Conservation (phyloP, 2,329 filamentous ascomycete genomes). For the Neurospora sp. region DNA sequence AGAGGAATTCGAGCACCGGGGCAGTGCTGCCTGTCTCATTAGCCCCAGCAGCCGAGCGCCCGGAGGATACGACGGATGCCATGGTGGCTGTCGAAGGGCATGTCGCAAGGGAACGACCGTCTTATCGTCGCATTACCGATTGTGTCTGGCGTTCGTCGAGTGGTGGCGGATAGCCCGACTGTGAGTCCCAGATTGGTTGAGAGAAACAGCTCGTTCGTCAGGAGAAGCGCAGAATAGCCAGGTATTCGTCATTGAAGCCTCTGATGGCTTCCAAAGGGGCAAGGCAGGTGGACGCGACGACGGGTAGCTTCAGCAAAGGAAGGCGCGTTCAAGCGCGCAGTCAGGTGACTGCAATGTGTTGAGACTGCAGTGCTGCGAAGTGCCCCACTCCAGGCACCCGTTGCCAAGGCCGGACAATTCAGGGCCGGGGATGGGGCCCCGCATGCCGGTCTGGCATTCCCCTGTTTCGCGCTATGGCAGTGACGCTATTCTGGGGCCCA, state of each 20-base stretch:
- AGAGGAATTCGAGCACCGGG: constrained; percentile 69
- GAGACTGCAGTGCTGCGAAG: not conserved
- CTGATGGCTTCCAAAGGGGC: not conserved
- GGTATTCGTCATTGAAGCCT: not conserved
- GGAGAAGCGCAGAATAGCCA: not conserved
- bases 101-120: constrained; percentile 4
- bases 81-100: constrained; percentile 8
- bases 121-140: not conserved
- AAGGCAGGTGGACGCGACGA: not conserved
- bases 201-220: not conserved
- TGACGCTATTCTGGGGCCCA: not conserved
- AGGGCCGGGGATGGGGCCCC: not conserved
- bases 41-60: constrained; percentile 3
- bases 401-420: not conserved
- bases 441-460: not conserved
- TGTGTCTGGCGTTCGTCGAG: not conserved
- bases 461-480: not conserved
- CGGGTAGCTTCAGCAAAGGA: not conserved
- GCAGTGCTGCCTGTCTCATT: constrained; percentile 52
- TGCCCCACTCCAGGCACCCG: not conserved
- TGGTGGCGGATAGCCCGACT: not conserved
- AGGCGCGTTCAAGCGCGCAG: not conserved
- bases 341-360: not conserved
- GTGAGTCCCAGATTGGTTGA: not conserved
- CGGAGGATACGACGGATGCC: constrained; percentile 12